phyloP scores from a whole-genome alignment of 345 rosid species.

The Eucalyptus regnans region DNA sequence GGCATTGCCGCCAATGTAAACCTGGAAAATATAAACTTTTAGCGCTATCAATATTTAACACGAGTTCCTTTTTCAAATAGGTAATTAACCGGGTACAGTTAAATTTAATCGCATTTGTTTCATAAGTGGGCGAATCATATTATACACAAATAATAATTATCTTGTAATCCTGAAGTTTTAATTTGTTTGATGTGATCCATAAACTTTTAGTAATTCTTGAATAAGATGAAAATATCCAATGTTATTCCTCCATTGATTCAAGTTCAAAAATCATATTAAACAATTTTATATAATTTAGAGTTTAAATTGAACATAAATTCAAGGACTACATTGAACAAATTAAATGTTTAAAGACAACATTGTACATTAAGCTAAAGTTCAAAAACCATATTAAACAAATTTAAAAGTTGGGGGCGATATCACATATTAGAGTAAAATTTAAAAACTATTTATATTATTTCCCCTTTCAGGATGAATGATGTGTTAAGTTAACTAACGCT shows the following conservation, averaged over 20 bases:
- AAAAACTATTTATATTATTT: no score
- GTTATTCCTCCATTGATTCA: neutral
- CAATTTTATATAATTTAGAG: no score
- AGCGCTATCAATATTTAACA: neutral
- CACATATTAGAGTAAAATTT: no score
- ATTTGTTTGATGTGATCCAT: no score
- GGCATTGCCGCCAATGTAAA: neutral
- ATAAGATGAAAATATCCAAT: no score
- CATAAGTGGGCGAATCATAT: neutral
- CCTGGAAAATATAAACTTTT: neutral
- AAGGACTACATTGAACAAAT: neutral
- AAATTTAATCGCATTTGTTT: neutral
- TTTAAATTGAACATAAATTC: no score
- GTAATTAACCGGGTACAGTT: neutral
- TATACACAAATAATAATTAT: neutral
- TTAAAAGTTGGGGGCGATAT: no score
- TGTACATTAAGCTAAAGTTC: no score
- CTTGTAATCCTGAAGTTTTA: neutral
- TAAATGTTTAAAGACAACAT: no score
- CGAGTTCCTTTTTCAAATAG: neutral
- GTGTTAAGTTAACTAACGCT: neutral
- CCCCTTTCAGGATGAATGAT: neutral
- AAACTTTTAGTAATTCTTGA: neutral
- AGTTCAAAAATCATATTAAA: neutral
- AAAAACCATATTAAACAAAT: no score